These are phyloP conservation scores for Hymenoscyphus scutula DNA, from an alignment of 2,329 filamentous ascomycete genomes.

Conservation along the genomic window DNA sequence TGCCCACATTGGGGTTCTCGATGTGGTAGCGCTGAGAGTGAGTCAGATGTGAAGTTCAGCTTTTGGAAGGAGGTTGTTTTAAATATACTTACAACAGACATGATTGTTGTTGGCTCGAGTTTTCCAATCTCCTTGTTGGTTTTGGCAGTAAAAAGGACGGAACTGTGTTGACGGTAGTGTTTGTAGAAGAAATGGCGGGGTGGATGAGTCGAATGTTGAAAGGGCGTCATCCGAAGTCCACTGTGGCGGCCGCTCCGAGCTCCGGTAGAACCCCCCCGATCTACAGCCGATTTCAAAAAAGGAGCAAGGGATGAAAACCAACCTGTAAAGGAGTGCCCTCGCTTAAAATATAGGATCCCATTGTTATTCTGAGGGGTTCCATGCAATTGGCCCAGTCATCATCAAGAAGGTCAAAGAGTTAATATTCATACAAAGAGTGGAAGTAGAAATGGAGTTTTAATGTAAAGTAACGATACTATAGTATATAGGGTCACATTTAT, in stretches of 20 bases:
- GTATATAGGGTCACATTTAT: neutral
- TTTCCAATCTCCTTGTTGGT: neutral
- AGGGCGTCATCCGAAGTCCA: neutral
- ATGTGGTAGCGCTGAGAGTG: conserved; percentile 61
- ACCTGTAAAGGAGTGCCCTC: too few relatives aligned
- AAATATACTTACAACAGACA: conserved; percentile 24
- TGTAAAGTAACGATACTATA: too few relatives aligned
- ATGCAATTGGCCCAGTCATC: too few relatives aligned
- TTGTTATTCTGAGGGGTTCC: too few relatives aligned
- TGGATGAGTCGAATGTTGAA: neutral
- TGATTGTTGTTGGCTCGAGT: conserved; percentile 7
- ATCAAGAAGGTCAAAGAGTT: too few relatives aligned
- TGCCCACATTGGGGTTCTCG: conserved; percentile 75
- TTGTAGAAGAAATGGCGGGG: neutral
- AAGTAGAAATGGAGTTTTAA: too few relatives aligned
- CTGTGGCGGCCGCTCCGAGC: neutral
- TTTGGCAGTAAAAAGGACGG: neutral
- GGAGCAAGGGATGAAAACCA: too few relatives aligned
- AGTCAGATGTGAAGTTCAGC: conserved; percentile 19
- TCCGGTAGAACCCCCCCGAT: neutral
- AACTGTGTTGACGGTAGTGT: neutral
- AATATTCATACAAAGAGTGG: too few relatives aligned
- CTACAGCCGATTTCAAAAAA: too few relatives aligned
- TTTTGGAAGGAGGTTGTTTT: neutral
- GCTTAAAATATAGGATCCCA: too few relatives aligned